phyloP scores from a whole-genome alignment of 2,329 filamentous ascomycete species.

The Dothidotthia symphoricarpi region DNA sequence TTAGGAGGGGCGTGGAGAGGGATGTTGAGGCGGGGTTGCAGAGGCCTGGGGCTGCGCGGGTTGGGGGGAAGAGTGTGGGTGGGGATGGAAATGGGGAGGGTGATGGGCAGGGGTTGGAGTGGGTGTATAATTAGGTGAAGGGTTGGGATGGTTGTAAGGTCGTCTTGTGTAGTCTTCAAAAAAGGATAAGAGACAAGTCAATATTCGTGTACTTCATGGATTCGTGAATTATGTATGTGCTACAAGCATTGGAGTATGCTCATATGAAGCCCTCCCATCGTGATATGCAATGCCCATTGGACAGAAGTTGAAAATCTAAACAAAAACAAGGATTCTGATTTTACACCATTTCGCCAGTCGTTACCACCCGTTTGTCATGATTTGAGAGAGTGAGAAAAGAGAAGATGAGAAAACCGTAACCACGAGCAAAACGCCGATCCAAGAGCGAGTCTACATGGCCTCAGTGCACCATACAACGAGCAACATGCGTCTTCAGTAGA shows the following conservation, averaged over 20 bases:
- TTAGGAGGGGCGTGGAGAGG: conserved; percentile 41
- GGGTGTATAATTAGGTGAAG: too few relatives aligned
- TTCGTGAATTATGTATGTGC: conserved; percentile 13
- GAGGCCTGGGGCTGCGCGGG: conserved; percentile 41
- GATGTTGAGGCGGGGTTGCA: conserved; percentile 44
- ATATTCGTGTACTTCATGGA: conserved; percentile 5
- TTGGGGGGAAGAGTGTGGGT: conserved; percentile 35
- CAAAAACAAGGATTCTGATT: conserved; percentile 10
- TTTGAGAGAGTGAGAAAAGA: conserved; percentile 5
- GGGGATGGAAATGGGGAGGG: conserved; percentile 14
- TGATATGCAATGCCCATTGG: conserved; percentile 16
- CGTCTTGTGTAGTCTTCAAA: too few relatives aligned
- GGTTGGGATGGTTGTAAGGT: too few relatives aligned
- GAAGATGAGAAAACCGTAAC: conserved; percentile 4
- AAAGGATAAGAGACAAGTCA: too few relatives aligned
- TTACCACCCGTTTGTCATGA: conserved; percentile 13
- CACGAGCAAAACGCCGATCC: conserved; percentile 2
- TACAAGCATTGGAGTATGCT: conserved; percentile 17
- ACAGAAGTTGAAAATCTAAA: conserved; percentile 7
- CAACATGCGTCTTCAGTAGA: background rate
- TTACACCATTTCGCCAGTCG: conserved; percentile 9
- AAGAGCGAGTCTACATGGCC: background rate
- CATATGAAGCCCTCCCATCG: conserved; percentile 10
- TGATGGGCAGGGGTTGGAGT: background rate
- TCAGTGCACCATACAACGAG: background rate